These are phyloP conservation scores for Solanum appendiculatum DNA, from an alignment of 257 asterid species.

Conservation along the genomic window DNA sequence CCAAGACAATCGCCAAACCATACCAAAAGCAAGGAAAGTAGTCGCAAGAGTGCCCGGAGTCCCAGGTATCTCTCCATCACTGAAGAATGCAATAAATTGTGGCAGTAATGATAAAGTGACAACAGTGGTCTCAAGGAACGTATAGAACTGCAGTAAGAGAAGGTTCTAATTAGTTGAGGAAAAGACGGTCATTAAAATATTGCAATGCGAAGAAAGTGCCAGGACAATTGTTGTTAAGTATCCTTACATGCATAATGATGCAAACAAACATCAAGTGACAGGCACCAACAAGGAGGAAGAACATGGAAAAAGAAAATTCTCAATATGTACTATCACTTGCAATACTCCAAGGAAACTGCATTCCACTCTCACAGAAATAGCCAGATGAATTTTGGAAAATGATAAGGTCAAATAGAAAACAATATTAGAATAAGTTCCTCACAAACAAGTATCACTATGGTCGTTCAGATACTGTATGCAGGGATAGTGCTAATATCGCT, in stretches of 20 bases:
- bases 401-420: neutral
- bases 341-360: neutral
- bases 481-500: neutral
- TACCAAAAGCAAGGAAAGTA: conserved; percentile 86
- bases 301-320: neutral
- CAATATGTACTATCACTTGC: neutral
- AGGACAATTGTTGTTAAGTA: neutral
- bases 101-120: conserved; percentile 78
- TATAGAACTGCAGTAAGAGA: conserved; percentile 67
- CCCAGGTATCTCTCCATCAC: conserved; percentile 88
- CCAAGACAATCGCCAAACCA: neutral
- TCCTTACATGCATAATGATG: neutral
- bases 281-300: neutral
- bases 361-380: neutral
- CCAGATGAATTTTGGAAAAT: neutral
- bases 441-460: neutral
- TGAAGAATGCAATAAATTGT: conserved; percentile 78
- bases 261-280: neutral
- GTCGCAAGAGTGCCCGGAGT: conserved; percentile 91
- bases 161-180: neutral
- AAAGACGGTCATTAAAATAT: neutral
- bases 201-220: neutral
- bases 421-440: neutral
- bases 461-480: neutral
- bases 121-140: conserved; percentile 83